Percentiles rank a stretch among this genome's conserved stretches.
Conservation (phyloP, 306 rosid genomes). For the Vigna unguiculata region DNA sequence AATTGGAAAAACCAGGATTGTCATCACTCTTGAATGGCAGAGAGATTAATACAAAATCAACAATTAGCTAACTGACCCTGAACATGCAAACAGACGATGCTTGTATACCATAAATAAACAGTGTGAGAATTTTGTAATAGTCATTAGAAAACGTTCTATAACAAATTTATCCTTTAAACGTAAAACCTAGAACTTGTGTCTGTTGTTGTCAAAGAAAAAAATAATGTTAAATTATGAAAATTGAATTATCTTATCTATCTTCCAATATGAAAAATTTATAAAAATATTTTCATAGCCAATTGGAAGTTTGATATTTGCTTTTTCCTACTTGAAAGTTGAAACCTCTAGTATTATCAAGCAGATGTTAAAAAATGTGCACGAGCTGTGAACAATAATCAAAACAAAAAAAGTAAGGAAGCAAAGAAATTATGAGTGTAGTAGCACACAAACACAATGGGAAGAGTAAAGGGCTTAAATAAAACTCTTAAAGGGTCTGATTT, state of each 20-base stretch:
- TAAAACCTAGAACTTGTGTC: neutral
- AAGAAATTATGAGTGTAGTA: neutral
- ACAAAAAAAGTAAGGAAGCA: too few species aligned
- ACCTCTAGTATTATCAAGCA: constrained; percentile 12
- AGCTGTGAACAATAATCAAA: constrained; percentile 26
- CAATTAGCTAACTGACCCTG: constrained; percentile 64
- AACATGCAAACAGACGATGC: constrained; percentile 46
- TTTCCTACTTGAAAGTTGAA: constrained; percentile 1
- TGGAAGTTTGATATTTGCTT: neutral
- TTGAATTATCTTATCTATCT: constrained; percentile 2
- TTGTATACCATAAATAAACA: constrained; percentile 5
- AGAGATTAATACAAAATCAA: constrained; percentile 87
- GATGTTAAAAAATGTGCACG: neutral
- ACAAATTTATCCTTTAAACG: constrained; percentile 8
- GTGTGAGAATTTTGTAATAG: constrained; percentile 23
- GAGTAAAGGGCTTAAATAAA: too few species aligned
- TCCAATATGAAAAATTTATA: neutral
- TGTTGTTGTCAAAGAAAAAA: neutral
- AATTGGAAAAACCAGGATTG: constrained; percentile 55
- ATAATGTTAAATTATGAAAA: neutral
- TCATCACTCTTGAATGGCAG: constrained; percentile 56
- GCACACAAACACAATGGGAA: too few species aligned
- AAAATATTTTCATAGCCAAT: neutral
- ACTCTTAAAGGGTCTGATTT: too few species aligned
- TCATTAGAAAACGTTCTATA: constrained; percentile 27